Base-by-base conservation (phyloP, 108 stramenopile genomes). In the Fragilaria radians region DNA sequence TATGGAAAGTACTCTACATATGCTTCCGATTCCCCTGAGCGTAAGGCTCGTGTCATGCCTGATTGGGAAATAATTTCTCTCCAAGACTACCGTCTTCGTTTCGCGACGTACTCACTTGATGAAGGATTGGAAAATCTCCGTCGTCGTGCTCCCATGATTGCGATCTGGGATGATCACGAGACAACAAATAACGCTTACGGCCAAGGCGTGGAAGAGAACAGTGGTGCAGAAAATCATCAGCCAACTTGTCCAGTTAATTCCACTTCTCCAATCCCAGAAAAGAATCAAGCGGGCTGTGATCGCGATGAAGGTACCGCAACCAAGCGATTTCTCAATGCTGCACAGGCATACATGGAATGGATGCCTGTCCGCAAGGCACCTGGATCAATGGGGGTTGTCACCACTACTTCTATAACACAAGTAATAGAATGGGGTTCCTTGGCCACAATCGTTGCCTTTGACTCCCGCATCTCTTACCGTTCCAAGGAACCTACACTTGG, bases 161-260 rank as follows among this genome's bases (percentile, higher is more conserved):
- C 32, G 18, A 36, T 46, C 26, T 66, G 65, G 71, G 71, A 72
- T 47, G 71, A 72, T 49, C 71, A 72, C 46, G 71, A 72, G 60
- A 21, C 45, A 11, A 42, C 64, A 5, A 65, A 72, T 51, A 28
- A 72, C 46, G 32, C 57, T 1, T 53, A 59, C 21, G 64, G 71
- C 18, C 31, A 61, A 0, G 65, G 27, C 19, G 28, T 9, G 36
- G n/a, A 17, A 3, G 45, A 11, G n/a, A 32, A 26, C 0, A 28
- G 46, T 48, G 65, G 65, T 28, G 64, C 65, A 1, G 46, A 48
- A 50, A 65, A 65, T 34, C 62, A 63, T 28, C 70, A 71, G 59
- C 57, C 48, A 49, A 46, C 42, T 14, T 71, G 70, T 27, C 31
- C 54, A 1, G 56, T 25, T 0, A 32, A 61, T 25, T 18, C 4